Base-by-base conservation (phyloP, 208 protist species). In the Trypanosoma cruzi region DNA sequence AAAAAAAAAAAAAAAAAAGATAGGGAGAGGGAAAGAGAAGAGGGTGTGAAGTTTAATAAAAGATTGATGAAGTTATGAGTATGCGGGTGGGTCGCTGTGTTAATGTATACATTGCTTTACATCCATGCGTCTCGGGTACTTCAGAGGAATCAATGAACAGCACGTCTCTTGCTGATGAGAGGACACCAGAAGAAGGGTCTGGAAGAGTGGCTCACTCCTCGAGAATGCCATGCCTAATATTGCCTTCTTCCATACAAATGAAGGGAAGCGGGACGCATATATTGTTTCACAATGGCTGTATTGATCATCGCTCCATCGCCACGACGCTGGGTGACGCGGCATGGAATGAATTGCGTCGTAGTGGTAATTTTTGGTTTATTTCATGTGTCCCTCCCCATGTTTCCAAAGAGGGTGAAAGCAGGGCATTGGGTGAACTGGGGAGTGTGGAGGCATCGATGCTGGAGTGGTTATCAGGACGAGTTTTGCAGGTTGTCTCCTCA, bases 301-400 rank as follows among this genome's bases (percentile, higher is more conserved):
- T 71, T 57, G 22, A 49, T 29, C 46, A 34, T 56, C 29, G 50
- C n/a, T 46, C 28, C 11, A 28, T 31, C 13, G 44, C 29, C 0
- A 6, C 4, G 28, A 58, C 40, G n/a, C 26, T 71, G 26, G 48
- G 28, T n/a, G 57, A 64, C 20, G 32, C 37, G 16, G 66, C 57
- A 4, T 71, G 66, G 66, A 46, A 62, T 11, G 66, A 71, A 24
- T 55, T 71, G n/a, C 49, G 46, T 42, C 55, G 34, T 18, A 71
- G 34, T 46, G 66, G 66, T 24, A 24, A 42, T 31, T 64, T 64
- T 58, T 71, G 66, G 66, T 48, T 64, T 31, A 13, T 71, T 4
- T 58, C 4, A 14, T 71, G 66, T 57, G 48, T 42, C 44, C 13
- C 46, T 7, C 56, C 54, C 16, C 6, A 42, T 57, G 3, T 49